Evolutionary conservation across 192 early-diverging fungal species (phyloP).

Genomic region (Thamnidium elegans): DNA sequence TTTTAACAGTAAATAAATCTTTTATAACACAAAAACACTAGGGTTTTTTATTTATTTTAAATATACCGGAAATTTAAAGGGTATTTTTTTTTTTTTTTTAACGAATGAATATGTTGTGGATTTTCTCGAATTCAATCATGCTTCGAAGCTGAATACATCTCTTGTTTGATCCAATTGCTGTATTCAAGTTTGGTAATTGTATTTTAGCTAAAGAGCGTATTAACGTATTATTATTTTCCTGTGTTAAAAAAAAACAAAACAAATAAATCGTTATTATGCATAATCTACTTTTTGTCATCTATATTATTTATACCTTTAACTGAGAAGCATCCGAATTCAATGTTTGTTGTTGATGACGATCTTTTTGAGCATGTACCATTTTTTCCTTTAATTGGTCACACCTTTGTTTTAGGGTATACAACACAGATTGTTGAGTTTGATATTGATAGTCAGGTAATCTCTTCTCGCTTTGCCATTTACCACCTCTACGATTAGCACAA

Average conservation of each 20-base stretch:
- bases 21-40: background rate
- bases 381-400: constrained; percentile 44
- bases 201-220: constrained; percentile 23
- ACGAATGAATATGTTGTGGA: constrained; percentile 29
- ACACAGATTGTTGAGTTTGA: constrained; percentile 50
- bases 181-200: constrained; percentile 21
- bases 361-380: constrained; percentile 8
- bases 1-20: no score
- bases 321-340: background rate
- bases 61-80: no score
- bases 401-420: constrained; percentile 52
- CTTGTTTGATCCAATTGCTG: background rate
- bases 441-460: constrained; percentile 52
- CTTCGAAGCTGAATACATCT: constrained; percentile 23
- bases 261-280: background rate
- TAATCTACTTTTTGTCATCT: background rate
- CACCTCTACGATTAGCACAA: constrained; percentile 21
- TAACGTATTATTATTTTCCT: background rate
- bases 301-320: constrained; percentile 5
- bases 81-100: constrained; percentile 9
- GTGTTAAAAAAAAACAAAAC: no score
- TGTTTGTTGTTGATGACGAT: background rate
- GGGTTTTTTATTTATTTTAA: background rate
- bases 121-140: constrained; percentile 28
- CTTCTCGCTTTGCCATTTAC: constrained; percentile 47